phyloP scores from a whole-genome alignment of 2,329 filamentous ascomycete species.

The Fusarium dimerum region DNA sequence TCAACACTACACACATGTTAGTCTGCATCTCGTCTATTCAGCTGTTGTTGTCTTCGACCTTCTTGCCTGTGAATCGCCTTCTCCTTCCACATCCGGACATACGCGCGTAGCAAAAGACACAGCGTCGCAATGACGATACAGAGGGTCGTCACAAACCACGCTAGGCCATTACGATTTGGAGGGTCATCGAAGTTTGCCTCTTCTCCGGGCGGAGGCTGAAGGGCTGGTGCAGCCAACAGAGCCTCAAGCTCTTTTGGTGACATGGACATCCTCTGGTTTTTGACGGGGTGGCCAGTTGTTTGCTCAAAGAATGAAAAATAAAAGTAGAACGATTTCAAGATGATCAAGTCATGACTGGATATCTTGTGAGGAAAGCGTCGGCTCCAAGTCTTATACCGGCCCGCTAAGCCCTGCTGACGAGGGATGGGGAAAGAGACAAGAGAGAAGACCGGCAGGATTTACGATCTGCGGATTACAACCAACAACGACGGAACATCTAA shows the following conservation, averaged over 20 bases:
- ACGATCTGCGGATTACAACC: too few relatives aligned
- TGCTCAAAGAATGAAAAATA: too few relatives aligned
- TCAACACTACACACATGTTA: slow-evolving; percentile 1
- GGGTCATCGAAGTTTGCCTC: slow-evolving; percentile 12
- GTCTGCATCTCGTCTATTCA: too few relatives aligned
- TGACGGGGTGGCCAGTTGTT: background rate
- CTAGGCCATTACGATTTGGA: slow-evolving; percentile 8
- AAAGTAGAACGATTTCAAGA: too few relatives aligned
- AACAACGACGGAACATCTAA: too few relatives aligned
- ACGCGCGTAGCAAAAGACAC: slow-evolving; percentile 4
- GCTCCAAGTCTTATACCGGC: too few relatives aligned
- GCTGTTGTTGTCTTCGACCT: background rate
- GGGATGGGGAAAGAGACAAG: too few relatives aligned
- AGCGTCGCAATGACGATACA: slow-evolving; percentile 8
- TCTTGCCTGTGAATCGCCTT: slow-evolving; percentile 5
- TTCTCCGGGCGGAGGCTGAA: slow-evolving; percentile 4
- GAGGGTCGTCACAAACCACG: slow-evolving; percentile 6
- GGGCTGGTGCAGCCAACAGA: slow-evolving; percentile 9
- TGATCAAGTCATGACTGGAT: too few relatives aligned
- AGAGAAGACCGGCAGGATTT: too few relatives aligned
- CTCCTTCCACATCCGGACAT: slow-evolving; percentile 3
- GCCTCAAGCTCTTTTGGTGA: slow-evolving; percentile 1
- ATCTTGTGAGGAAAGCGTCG: too few relatives aligned
- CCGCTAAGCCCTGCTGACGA: too few relatives aligned
- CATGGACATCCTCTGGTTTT: background rate